phyloP scores from a whole-genome alignment of 2,329 filamentous ascomycete genomes.

The Beauveria asiatica region DNA sequence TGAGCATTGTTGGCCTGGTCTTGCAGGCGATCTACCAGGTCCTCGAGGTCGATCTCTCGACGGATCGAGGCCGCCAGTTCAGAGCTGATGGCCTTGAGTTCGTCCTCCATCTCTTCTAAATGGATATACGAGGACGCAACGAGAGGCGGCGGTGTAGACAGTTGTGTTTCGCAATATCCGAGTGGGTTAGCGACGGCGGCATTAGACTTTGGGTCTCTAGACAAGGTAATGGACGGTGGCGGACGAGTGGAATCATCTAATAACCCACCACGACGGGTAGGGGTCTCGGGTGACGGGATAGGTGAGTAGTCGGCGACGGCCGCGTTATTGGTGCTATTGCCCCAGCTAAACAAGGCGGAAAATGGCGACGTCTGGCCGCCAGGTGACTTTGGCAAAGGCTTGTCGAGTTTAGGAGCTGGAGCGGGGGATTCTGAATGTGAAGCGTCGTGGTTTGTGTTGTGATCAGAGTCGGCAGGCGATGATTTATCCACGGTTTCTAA shows the following conservation, averaged over 20 bases:
- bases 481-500: constrained; percentile 34
- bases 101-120: constrained; percentile 85
- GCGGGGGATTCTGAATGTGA: constrained; percentile 20
- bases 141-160: constrained; percentile 39
- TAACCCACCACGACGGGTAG: constrained; percentile 25
- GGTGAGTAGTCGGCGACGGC: constrained; percentile 42
- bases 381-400: constrained; percentile 47
- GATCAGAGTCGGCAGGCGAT: constrained; percentile 14
- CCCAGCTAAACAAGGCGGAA: constrained; percentile 47
- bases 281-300: constrained; percentile 43
- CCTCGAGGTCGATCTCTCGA: constrained; percentile 92
- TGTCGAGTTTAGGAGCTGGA: constrained; percentile 37
- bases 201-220: constrained; percentile 31
- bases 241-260: constrained; percentile 25
- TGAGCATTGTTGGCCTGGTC: constrained; percentile 57
- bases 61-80: constrained; percentile 90
- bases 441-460: constrained; percentile 17
- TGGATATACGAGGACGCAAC: constrained; percentile 36
- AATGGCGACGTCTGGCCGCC: constrained; percentile 37
- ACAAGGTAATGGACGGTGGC: constrained; percentile 20
- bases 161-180: constrained; percentile 42
- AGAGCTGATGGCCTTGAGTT: constrained; percentile 84
- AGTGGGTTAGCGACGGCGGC: constrained; percentile 34
- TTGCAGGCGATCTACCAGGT: constrained; percentile 82
- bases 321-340: constrained; percentile 20